These are phyloP conservation scores for Salix exigua DNA, from an alignment of 345 rosid genomes.

Conservation along the genomic window DNA sequence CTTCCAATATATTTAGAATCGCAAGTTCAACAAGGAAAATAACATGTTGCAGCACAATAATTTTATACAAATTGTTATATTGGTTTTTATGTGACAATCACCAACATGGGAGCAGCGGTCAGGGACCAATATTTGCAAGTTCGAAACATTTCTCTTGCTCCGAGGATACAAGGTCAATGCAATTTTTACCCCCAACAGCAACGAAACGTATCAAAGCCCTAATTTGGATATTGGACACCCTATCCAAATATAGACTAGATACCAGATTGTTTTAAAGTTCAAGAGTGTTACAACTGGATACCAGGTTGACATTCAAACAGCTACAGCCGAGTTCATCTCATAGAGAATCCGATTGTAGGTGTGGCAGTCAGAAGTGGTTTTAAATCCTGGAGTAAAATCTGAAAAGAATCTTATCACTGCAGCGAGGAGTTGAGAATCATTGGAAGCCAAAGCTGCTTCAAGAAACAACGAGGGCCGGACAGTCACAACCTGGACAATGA, in stretches of 20 bases:
- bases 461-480: constrained; percentile 70
- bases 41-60: neutral
- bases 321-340: constrained; percentile 47
- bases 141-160: neutral
- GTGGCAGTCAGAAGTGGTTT: constrained; percentile 53
- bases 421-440: constrained; percentile 73
- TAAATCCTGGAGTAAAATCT: constrained; percentile 72
- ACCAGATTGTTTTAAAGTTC: neutral
- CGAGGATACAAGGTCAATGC: neutral
- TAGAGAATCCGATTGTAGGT: constrained; percentile 53
- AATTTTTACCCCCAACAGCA: neutral
- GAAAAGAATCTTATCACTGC: constrained; percentile 87
- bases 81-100: neutral
- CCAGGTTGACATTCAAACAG: constrained; percentile 4
- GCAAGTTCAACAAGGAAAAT: neutral
- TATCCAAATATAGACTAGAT: neutral
- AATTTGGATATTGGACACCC: neutral
- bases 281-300: neutral
- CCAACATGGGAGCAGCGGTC: neutral
- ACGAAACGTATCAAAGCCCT: neutral
- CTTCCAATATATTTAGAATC: neutral
- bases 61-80: neutral
- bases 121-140: neutral
- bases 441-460: constrained; percentile 75
- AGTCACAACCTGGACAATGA: constrained; percentile 54